Conservation (phyloP, 768 basidiomycete genomes). For the Leucogyrophana mollusca region DNA sequence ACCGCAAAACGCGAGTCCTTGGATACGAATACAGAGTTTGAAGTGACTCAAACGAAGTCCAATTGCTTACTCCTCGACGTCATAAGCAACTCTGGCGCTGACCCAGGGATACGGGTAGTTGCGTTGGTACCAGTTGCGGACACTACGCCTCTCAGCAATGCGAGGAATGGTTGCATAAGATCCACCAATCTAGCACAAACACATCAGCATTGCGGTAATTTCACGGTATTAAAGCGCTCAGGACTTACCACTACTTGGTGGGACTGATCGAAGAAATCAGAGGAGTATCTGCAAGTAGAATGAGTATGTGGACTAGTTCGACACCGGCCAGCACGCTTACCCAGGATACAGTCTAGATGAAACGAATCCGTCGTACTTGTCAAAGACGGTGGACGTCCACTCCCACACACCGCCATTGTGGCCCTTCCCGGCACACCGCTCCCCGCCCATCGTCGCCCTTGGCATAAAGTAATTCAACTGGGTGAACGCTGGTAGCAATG, state of each 20-base stretch:
- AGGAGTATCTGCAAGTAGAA: constrained; percentile 54
- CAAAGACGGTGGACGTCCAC: constrained; percentile 87
- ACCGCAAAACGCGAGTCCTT: too few relatives aligned
- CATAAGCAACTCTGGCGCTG: constrained; percentile 69
- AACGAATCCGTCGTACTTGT: constrained; percentile 70
- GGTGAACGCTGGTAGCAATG: not conserved
- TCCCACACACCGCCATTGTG: constrained; percentile 98
- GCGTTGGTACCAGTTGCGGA: constrained; percentile 91
- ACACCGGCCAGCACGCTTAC: constrained; percentile 37
- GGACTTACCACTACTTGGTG: constrained; percentile 84
- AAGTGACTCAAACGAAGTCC: too few relatives aligned
- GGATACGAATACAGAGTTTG: too few relatives aligned
- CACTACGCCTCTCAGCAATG: constrained; percentile 67
- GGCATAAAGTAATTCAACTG: constrained; percentile 1
- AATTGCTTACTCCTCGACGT: constrained; percentile 19
- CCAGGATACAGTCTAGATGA: constrained; percentile 85
- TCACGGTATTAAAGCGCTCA: not conserved
- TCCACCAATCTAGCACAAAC: constrained; percentile 69
- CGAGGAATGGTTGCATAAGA: constrained; percentile 86
- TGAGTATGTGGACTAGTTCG: not conserved
- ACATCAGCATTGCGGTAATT: not conserved
- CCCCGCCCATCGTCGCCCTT: constrained; percentile 69
- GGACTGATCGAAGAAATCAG: constrained; percentile 87
- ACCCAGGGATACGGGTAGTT: constrained; percentile 91
- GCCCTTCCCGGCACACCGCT: constrained; percentile 51